A percentile compares a stretch with the other conserved stretches of the same genome.
These are phyloP conservation scores for Tetrapisispora arboricola DNA, from an alignment of 805 yeast genomes.

Conservation along the genomic window DNA sequence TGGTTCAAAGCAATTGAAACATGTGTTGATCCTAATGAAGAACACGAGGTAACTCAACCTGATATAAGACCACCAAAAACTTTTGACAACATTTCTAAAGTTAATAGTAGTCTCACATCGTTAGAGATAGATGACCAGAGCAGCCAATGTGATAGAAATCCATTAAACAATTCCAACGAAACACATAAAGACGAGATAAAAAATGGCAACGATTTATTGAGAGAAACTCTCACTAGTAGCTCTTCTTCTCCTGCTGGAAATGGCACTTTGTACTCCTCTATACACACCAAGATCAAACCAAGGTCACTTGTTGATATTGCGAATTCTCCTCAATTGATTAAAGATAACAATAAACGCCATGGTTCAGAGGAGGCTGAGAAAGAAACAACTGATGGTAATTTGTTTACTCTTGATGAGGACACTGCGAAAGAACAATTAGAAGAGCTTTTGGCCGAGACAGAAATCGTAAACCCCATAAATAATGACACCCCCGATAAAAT, in stretches of 20 bases:
- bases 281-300: slow-evolving; percentile 7
- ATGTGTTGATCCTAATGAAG: slow-evolving; percentile 33
- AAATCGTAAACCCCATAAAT: neutral
- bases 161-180: slow-evolving; percentile 9
- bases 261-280: neutral
- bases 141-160: neutral
- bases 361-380: neutral
- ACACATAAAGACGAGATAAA: slow-evolving; percentile 8
- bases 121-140: neutral
- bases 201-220: neutral
- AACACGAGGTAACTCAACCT: slow-evolving; percentile 13
- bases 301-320: slow-evolving; percentile 25
- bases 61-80: slow-evolving; percentile 11
- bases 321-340: slow-evolving; percentile 7
- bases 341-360: neutral
- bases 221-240: neutral
- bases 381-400: neutral
- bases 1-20: slow-evolving; percentile 53
- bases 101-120: neutral
- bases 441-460: slow-evolving; percentile 1
- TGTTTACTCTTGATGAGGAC: slow-evolving; percentile 6
- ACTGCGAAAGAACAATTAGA: slow-evolving; percentile 2
- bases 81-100: no score
- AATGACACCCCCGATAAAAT: neutral
- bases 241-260: no score